Evolutionary conservation across 768 basidiomycete species (phyloP).

Genomic region (Leccinum broughii): DNA sequence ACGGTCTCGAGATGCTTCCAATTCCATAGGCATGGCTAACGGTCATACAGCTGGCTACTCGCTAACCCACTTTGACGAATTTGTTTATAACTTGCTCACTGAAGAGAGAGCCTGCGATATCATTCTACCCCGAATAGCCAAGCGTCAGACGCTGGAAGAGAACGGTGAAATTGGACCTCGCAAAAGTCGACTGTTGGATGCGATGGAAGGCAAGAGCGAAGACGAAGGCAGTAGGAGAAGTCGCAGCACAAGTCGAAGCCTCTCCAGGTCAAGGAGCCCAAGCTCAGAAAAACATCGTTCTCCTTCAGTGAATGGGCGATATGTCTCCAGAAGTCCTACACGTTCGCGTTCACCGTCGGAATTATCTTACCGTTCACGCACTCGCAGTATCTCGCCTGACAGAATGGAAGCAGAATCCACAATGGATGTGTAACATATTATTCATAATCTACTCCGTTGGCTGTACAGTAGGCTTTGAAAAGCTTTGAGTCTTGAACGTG

Average conservation of each 20-base stretch:
- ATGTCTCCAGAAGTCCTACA: slow-evolving; percentile 66
- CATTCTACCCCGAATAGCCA: slow-evolving; percentile 87
- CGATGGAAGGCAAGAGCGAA: slow-evolving; percentile 76
- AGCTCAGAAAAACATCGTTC: slow-evolving; percentile 31
- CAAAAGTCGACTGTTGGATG: slow-evolving; percentile 83
- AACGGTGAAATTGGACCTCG: slow-evolving; percentile 85
- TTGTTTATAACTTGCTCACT: slow-evolving; percentile 76
- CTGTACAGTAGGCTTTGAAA: slow-evolving; percentile 26
- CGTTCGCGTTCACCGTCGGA: slow-evolving; percentile 40
- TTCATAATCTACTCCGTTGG: slow-evolving; percentile 20
- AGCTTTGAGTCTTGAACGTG: slow-evolving; percentile 43
- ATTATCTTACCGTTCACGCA: slow-evolving; percentile 52
- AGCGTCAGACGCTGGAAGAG: slow-evolving; percentile 87
- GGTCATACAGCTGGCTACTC: slow-evolving; percentile 70
- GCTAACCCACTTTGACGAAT: slow-evolving; percentile 90
- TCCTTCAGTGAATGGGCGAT: slow-evolving; percentile 52
- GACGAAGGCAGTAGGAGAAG: slow-evolving; percentile 43
- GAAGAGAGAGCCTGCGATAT: slow-evolving; percentile 97
- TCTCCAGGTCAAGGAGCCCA: slow-evolving; percentile 27
- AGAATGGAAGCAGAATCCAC: slow-evolving; percentile 45
- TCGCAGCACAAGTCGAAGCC: slow-evolving; percentile 34
- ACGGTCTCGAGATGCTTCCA: slow-evolving; percentile 26
- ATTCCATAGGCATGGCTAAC: slow-evolving; percentile 3
- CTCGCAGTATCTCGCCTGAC: slow-evolving; percentile 59
- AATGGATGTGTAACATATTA: slow-evolving; percentile 17